Evolutionary conservation across 495 filamentous ascomycete species (phyloP), one percentile per base, ranked within the genome.

Genomic region (Tetracladium marchalianum): DNA sequence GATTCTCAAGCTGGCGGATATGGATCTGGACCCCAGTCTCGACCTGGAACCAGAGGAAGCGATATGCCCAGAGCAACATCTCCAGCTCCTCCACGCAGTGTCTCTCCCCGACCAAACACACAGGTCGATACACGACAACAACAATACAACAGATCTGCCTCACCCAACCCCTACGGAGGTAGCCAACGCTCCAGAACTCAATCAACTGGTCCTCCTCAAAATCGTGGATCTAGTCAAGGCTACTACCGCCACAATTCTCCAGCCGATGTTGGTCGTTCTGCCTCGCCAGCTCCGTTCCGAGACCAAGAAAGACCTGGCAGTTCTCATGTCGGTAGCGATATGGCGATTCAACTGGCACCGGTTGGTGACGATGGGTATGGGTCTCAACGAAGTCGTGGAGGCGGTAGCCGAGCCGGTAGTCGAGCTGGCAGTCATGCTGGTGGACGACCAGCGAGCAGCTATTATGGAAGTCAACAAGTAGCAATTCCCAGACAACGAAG

Each of bases 291-390:
- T 53, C 52, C 75, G 62, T 70, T 79, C 31, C 44, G 71, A 52
- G 69, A 76, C 39, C 73, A 82, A 46, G 66, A 74, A 38, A 75
- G 84, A 36, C 82, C 81, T 27, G 69, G 67, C 6, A 86, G 83
- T 59, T 77, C 81, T 46, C 52, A 66, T 39, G 56, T 54, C 19
- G 58, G 51, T 34, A 72, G 71, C 19, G 81, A 82, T 31, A 59
- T 59, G 56, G 85, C 88, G 35, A 67, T 92, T 48, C 84, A 90
- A 66, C 73, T 94, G 31, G 85, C 87, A 12, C 73, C 72, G 5
- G 59, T 53, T 15, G 56, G 59, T 8, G 58, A 68, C 19, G 73
- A 77, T 37, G 66, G 67, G 17, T 78, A 77, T 47, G 73, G 75
- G 22, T 80, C 78, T 12, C 64, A 70, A 54, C 62, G 74, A 1